Conservation (phyloP, 2,329 filamentous ascomycete species). For the Pyricularia sp. region DNA sequence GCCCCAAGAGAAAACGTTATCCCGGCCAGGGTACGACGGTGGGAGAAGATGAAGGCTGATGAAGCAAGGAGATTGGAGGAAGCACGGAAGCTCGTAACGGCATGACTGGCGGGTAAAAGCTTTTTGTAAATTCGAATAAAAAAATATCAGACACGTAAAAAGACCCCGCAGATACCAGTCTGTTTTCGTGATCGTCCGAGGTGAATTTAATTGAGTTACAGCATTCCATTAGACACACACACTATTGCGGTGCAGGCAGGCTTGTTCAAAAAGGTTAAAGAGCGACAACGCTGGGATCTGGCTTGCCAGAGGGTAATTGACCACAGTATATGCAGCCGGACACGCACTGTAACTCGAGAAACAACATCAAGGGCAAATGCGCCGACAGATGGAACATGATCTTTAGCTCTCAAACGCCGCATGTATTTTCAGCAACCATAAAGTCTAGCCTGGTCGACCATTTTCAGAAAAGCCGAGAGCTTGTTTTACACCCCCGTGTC, state of each 20-base stretch:
- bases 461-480: neutral
- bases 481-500: neutral
- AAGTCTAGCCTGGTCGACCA: neutral
- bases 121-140: neutral
- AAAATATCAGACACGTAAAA: neutral
- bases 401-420: neutral
- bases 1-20: constrained; percentile 34
- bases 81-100: neutral
- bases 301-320: neutral
- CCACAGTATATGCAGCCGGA: neutral
- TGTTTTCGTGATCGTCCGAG: too few relatives aligned
- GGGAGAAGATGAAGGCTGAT: constrained; percentile 36
- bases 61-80: constrained; percentile 20
- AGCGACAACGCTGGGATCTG: neutral
- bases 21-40: constrained; percentile 32
- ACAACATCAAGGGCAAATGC: neutral
- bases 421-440: neutral
- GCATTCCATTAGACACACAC: too few relatives aligned
- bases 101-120: neutral
- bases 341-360: neutral
- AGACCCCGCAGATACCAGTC: too few relatives aligned
- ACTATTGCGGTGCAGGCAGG: too few relatives aligned
- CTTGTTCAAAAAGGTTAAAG: neutral
- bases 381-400: neutral
- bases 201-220: too few relatives aligned